phyloP scores from a whole-genome alignment of 2,329 filamentous ascomycete genomes.

The Trichoderma gracile region DNA sequence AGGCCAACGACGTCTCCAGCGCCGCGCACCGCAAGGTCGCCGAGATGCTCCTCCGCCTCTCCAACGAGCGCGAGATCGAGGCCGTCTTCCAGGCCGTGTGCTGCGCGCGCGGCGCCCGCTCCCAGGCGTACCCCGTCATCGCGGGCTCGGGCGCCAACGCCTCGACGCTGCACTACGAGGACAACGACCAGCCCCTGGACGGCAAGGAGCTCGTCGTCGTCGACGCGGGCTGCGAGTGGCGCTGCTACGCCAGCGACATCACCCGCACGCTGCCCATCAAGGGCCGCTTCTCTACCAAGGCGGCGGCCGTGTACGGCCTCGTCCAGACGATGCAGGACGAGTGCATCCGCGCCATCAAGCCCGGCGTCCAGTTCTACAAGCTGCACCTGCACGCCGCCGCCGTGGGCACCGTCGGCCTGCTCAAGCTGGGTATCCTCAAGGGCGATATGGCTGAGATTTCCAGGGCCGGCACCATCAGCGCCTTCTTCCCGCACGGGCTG shows the following conservation, averaged over 20 bases:
- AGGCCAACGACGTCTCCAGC: conserved; percentile 78
- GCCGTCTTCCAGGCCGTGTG: conserved; percentile 74
- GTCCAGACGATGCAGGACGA: conserved; percentile 79
- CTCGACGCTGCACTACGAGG: conserved; percentile 81
- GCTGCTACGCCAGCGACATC: conserved; percentile 85
- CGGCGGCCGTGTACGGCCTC: conserved; percentile 71
- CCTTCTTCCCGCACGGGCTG: conserved; percentile 67
- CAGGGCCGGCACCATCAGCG: conserved; percentile 54
- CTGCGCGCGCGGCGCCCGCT: conserved; percentile 68
- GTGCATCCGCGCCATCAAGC: conserved; percentile 68
- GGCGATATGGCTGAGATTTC: conserved; percentile 61
- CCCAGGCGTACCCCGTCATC: conserved; percentile 87
- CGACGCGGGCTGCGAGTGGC: conserved; percentile 84
- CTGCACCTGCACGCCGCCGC: conserved; percentile 72
- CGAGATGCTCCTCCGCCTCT: conserved; percentile 59
- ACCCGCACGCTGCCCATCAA: conserved; percentile 83
- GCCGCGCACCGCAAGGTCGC: conserved; percentile 75
- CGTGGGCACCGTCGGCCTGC: conserved; percentile 70
- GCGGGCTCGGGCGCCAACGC: conserved; percentile 81
- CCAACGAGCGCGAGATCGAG: conserved; percentile 81
- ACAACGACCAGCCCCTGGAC: conserved; percentile 71
- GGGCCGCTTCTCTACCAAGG: conserved; percentile 67
- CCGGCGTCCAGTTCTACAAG: conserved; percentile 69
- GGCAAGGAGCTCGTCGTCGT: conserved; percentile 75
- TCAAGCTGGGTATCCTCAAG: conserved; percentile 69